Evolutionary conservation across 2,329 filamentous ascomycete species (phyloP).

Genomic region (Zelopaecilomyces penicillatus): DNA sequence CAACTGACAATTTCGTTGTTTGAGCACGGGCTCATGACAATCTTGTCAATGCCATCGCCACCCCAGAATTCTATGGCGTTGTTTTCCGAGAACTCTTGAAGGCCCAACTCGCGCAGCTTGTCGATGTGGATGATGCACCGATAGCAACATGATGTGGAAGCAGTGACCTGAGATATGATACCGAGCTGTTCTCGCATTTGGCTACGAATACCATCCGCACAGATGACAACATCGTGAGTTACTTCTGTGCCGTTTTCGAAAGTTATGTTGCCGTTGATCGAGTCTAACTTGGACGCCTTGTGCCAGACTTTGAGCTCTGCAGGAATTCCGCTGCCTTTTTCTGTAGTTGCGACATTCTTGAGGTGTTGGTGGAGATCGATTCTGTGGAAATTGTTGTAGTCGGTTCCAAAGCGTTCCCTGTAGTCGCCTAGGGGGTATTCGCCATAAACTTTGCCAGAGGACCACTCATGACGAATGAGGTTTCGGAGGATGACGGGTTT

Average conservation of each 20-base stretch:
- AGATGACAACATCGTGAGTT: constrained; percentile 48
- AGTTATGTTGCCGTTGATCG: constrained; percentile 35
- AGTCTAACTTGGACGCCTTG: constrained; percentile 40
- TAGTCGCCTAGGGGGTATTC: constrained; percentile 54
- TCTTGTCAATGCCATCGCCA: constrained; percentile 52
- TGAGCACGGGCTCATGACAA: constrained; percentile 58
- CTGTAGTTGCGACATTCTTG: constrained; percentile 44
- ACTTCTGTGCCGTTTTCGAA: constrained; percentile 41
- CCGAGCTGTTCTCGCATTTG: constrained; percentile 47
- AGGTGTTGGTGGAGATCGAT: constrained; percentile 55
- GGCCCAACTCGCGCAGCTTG: constrained; percentile 43
- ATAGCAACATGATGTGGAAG: constrained; percentile 48
- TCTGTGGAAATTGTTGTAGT: constrained; percentile 58
- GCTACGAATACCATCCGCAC: constrained; percentile 56
- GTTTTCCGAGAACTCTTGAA: constrained; percentile 48
- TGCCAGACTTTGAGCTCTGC: constrained; percentile 46
- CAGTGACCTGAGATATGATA: constrained; percentile 42
- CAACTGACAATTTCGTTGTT: constrained; percentile 51
- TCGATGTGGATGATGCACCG: constrained; percentile 51
- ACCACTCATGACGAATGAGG: constrained; percentile 56
- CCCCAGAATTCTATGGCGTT: constrained; percentile 58
- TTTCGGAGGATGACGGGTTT: constrained; percentile 51
- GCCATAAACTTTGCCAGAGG: constrained; percentile 50
- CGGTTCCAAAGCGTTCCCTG: constrained; percentile 49
- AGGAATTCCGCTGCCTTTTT: constrained; percentile 41